A percentile compares a stretch with the other conserved stretches of the same genome.
These are phyloP conservation scores for Acer campestre DNA, from an alignment of 345 rosid species.

Conservation along the genomic window DNA sequence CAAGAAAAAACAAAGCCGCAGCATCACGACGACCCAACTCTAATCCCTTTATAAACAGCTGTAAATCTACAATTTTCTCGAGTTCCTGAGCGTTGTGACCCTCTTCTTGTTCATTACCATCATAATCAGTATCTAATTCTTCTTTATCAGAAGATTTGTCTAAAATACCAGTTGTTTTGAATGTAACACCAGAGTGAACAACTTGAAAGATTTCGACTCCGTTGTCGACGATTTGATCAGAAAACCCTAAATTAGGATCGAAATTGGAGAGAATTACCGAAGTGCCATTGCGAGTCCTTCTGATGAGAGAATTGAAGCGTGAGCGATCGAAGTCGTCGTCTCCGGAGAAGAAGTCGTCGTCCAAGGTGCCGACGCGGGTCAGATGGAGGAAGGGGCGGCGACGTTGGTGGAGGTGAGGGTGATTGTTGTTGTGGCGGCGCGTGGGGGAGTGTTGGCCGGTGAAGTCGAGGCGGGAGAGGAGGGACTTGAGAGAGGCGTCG, in stretches of 20 bases:
- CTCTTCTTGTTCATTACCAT: conserved; percentile 27
- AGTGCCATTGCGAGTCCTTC: conserved; percentile 52
- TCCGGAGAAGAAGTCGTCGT: conserved; percentile 82
- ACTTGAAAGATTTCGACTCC: conserved; percentile 58
- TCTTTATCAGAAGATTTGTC: conserved; percentile 11
- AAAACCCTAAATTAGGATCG: conserved; percentile 53
- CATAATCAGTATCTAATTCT: conserved; percentile 5
- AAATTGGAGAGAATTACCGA: conserved; percentile 55
- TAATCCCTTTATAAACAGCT: conserved; percentile 62
- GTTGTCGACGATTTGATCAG: conserved; percentile 50
- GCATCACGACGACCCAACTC: conserved; percentile 74
- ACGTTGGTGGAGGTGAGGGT: conserved; percentile 37
- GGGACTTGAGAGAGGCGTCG: conserved; percentile 80
- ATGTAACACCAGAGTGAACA: conserved; percentile 54
- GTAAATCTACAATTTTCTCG: conserved; percentile 58
- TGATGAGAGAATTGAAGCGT: conserved; percentile 25
- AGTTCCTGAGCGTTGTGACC: conserved; percentile 31
- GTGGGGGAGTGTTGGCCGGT: conserved; percentile 30
- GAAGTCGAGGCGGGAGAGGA: conserved; percentile 82
- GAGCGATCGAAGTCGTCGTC: conserved; percentile 63
- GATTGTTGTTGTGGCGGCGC: conserved; percentile 27
- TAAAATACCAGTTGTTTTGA: conserved; percentile 30
- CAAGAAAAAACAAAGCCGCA: conserved; percentile 64
- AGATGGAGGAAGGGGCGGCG: conserved; percentile 84
- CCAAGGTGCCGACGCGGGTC: conserved; percentile 79